Evolutionary conservation across 1,284 basidiomycete species (phyloP).

Genomic region (Cryptococcus depauperatus): DNA sequence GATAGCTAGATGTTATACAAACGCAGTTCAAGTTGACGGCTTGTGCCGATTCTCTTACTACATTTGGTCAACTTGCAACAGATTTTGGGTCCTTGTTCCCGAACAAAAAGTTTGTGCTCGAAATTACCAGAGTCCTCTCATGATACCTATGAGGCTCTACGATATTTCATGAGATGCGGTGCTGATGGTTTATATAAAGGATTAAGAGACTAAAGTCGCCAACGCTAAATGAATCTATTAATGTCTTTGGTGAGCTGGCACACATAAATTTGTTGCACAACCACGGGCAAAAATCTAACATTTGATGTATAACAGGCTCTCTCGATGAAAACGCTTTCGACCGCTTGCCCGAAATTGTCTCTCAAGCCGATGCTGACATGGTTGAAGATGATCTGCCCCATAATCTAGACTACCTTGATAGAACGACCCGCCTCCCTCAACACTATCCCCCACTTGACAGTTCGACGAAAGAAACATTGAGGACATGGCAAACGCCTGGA

Average conservation of each 20-base stretch:
- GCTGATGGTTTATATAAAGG: conserved; percentile 4
- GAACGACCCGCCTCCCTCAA: conserved; percentile 45
- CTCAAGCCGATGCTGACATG: conserved; percentile 83
- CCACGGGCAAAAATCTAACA: conserved; percentile 47
- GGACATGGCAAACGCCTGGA: conserved; percentile 34
- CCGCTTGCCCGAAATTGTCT: conserved; percentile 55
- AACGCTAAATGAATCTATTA: conserved; percentile 28
- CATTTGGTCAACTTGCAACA: conserved; percentile 30
- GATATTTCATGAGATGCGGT: not conserved
- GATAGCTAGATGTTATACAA: conserved; percentile 25
- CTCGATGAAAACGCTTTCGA: conserved; percentile 79
- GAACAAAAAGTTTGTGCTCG: conserved; percentile 2
- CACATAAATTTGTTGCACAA: not conserved
- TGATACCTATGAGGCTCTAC: not conserved
- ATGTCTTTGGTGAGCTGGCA: conserved; percentile 27
- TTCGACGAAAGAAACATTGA: conserved; percentile 50
- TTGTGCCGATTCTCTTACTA: conserved; percentile 46
- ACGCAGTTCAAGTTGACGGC: conserved; percentile 31
- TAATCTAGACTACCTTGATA: conserved; percentile 79
- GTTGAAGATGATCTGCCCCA: conserved; percentile 83
- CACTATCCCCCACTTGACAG: conserved; percentile 53
- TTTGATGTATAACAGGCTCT: conserved; percentile 63
- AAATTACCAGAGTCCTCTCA: conserved; percentile 1
- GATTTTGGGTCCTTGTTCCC: conserved; percentile 34
- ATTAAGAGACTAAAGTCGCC: conserved; percentile 9